Base-by-base conservation (phyloP, 169 alveolate species). In the Cryptosporidium viatorum region DNA sequence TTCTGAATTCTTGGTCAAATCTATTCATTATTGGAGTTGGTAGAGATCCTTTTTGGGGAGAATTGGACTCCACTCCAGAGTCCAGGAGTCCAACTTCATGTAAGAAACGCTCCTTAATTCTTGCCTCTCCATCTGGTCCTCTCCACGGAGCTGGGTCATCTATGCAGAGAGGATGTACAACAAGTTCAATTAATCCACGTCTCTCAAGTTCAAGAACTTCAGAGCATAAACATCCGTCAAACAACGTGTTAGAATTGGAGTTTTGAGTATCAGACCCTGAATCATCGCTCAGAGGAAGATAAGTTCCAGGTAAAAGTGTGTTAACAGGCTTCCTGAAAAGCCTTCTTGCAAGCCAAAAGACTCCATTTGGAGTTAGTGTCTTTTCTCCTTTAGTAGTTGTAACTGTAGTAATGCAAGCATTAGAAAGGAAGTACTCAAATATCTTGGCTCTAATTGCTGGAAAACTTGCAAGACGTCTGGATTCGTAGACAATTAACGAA, bases 131-230 rank as follows among this genome's bases (percentile, higher is more conserved):
- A 43, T 80, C 89, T 18, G 48, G 9, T 8, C 89, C 89, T 67
- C 89, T 80, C 89, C 89, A 80, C 1, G 89, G 89, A 43, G 89
- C 89, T 14, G 69, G 67, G 2, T 80, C 89, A 62, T 80, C 89
- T 31, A 80, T 60, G 6, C 75, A 80, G 1, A 80, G 75, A 31
- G 89, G 89, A 62, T 80, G 89, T 21, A 80, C 52, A 23, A 80
- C 31, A 39, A 80, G 33, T 10, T 80, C 67, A 29, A 80, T 80
- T 8, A 80, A 39, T 18, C 89, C 89, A 6, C 35, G 89, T 80
- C 67, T 59, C 80, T 80, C 89, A 14, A 80, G 68, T 35, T 80
- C 89, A 10, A 80, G 59, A 14, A 80, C 59, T 43, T 80, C 80
- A 18, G 89, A 80, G 33, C 45, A 59, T 10, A 80, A 35, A 59